Evolutionary conservation across 768 basidiomycete species (phyloP).

Genomic region (Boletus patriciae): DNA sequence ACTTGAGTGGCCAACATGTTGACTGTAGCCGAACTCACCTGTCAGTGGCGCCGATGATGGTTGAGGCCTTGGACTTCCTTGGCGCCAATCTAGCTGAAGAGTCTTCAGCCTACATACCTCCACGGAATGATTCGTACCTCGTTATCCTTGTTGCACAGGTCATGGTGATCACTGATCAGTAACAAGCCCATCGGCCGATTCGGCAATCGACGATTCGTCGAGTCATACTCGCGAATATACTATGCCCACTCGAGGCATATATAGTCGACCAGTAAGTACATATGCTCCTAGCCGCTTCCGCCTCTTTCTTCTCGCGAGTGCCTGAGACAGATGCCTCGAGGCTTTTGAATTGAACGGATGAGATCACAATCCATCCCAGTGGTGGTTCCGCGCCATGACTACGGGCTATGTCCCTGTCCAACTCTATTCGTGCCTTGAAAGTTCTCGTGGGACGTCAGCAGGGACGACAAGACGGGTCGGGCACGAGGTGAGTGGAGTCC

Average conservation of each 20-base stretch:
- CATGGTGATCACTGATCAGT: not conserved
- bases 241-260: too few species aligned
- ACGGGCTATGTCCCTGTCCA: not conserved
- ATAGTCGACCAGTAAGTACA: not conserved
- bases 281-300: not conserved
- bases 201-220: not conserved
- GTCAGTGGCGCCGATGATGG: too few species aligned
- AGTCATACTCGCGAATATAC: too few species aligned
- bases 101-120: not conserved
- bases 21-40: not conserved
- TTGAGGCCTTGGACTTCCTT: too few species aligned
- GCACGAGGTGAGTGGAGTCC: not conserved
- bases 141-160: too few species aligned
- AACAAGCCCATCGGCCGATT: not conserved
- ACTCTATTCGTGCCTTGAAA: slow-evolving; percentile 12
- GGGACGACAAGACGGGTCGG: not conserved
- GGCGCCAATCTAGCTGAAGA: not conserved
- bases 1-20: too few species aligned
- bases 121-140: not conserved
- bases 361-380: not conserved
- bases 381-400: not conserved
- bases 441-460: not conserved
- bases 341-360: not conserved
- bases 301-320: not conserved
- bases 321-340: not conserved